Conservation (phyloP, 2,329 filamentous ascomycete species). For the Escovopsis weberi region DNA sequence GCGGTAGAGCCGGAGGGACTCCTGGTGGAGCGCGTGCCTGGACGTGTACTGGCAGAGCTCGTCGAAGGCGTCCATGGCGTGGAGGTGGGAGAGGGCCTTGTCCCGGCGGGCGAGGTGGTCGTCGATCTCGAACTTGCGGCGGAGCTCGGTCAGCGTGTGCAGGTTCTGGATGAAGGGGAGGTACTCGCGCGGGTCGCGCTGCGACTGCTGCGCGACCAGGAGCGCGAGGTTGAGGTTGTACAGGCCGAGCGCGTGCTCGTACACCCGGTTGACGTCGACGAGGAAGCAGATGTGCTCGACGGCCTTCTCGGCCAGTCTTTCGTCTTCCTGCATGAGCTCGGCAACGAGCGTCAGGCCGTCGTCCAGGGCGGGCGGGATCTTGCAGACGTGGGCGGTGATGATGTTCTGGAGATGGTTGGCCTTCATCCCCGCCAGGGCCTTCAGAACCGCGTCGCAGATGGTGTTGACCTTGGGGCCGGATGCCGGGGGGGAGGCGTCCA, state of each 20-base stretch:
- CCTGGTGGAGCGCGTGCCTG: conserved; percentile 66
- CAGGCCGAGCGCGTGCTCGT: conserved; percentile 76
- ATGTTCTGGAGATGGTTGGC: conserved; percentile 69
- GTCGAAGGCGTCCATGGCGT: conserved; percentile 57
- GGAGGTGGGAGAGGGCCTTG: conserved; percentile 68
- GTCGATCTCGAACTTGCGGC: conserved; percentile 74
- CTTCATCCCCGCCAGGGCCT: conserved; percentile 46
- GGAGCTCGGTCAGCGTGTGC: conserved; percentile 55
- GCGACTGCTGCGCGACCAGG: conserved; percentile 85
- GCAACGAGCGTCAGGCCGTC: conserved; percentile 71
- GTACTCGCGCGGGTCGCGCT: conserved; percentile 91
- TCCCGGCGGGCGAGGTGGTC: conserved; percentile 63
- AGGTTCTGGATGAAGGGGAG: conserved; percentile 85
- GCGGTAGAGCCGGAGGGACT: conserved; percentile 67
- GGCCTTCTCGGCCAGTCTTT: conserved; percentile 67
- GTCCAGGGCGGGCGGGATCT: conserved; percentile 76
- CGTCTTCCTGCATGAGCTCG: conserved; percentile 52
- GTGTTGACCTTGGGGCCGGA: conserved; percentile 57
- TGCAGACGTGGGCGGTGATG: conserved; percentile 90
- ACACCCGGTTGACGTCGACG: conserved; percentile 81
- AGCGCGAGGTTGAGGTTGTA: conserved; percentile 86
- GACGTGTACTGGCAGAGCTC: conserved; percentile 65
- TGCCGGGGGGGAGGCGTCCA: conserved; percentile 7
- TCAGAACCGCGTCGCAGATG: conserved; percentile 75
- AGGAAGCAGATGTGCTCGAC: conserved; percentile 97